Percentiles rank a stretch among this genome's conserved stretches.
These are phyloP conservation scores for Picochlorum sp. DNA, from an alignment of 139 green algal species.

Conservation along the genomic window DNA sequence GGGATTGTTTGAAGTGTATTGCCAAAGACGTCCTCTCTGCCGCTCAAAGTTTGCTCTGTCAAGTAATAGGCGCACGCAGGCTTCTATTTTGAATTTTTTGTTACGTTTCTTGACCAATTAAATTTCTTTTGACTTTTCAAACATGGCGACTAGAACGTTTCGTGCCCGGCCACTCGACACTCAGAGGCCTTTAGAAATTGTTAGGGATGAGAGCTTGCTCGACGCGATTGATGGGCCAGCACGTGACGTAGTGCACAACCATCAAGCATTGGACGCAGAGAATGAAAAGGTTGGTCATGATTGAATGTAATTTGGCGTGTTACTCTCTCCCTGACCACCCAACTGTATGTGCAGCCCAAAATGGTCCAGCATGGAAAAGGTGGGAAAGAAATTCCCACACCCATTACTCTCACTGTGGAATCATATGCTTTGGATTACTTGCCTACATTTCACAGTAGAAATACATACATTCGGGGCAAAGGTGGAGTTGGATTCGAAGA, in stretches of 20 bases:
- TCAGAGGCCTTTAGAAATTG: conserved; percentile 56
- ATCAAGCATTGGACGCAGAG: conserved; percentile 42
- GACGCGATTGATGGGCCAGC: conserved; percentile 46
- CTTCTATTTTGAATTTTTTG: no score
- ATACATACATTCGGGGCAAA: conserved; percentile 64
- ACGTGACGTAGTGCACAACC: conserved; percentile 41
- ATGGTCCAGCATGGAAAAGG: neutral
- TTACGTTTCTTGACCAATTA: neutral
- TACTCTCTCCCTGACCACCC: neutral
- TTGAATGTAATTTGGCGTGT: neutral
- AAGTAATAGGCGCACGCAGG: neutral
- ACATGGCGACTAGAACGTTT: conserved; percentile 21
- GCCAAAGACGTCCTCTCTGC: neutral
- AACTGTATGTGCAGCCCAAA: neutral
- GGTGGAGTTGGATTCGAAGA: conserved; percentile 37
- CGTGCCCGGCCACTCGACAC: conserved; percentile 65
- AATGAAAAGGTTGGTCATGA: conserved; percentile 45
- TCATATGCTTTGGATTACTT: conserved; percentile 73
- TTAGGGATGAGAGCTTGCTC: conserved; percentile 59
- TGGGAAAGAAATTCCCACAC: conserved; percentile 64
- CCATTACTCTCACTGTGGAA: conserved; percentile 45
- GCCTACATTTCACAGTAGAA: conserved; percentile 48
- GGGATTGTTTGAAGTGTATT: neutral
- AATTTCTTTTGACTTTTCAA: neutral
- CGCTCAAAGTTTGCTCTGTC: neutral